These are phyloP conservation scores for Pleurozium schreberi DNA, from an alignment of 225 moss, liverwort and hornwort species.

Conservation along the genomic window DNA sequence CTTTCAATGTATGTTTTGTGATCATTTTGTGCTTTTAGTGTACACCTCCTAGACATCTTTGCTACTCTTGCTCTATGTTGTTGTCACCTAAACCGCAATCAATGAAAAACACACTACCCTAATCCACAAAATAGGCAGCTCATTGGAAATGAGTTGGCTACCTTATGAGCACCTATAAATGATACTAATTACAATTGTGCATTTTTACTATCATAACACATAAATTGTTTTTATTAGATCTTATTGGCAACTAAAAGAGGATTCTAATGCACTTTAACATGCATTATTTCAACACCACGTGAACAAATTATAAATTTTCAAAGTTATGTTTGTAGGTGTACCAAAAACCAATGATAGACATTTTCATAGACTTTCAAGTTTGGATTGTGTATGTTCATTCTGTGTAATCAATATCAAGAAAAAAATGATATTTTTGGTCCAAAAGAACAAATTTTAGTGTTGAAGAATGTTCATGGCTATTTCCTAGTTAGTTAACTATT, in stretches of 20 bases:
- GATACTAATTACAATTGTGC: background rate
- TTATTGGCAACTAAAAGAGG: background rate
- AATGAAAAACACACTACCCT: no score
- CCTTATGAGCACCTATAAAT: background rate
- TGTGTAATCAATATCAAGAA: background rate
- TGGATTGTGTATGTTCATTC: background rate
- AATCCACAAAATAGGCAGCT: no score
- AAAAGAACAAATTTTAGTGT: no score
- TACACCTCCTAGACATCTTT: no score
- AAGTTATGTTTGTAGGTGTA: rapidly evolving
- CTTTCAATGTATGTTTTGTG: no score
- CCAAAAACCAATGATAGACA: rapidly evolving
- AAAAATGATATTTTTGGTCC: background rate
- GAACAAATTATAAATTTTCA: background rate
- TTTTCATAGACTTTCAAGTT: background rate
- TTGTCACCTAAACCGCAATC: no score
- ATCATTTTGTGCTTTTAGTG: no score
- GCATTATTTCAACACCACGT: background rate
- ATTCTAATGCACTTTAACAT: background rate
- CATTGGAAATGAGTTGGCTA: no score
- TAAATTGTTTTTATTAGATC: no score
- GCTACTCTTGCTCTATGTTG: no score
- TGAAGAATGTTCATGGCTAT: no score
- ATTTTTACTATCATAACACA: background rate
- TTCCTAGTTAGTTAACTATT: no score